Conservation (phyloP, 352 stramenopile genomes). For the Globisporangium paroecandrum region DNA sequence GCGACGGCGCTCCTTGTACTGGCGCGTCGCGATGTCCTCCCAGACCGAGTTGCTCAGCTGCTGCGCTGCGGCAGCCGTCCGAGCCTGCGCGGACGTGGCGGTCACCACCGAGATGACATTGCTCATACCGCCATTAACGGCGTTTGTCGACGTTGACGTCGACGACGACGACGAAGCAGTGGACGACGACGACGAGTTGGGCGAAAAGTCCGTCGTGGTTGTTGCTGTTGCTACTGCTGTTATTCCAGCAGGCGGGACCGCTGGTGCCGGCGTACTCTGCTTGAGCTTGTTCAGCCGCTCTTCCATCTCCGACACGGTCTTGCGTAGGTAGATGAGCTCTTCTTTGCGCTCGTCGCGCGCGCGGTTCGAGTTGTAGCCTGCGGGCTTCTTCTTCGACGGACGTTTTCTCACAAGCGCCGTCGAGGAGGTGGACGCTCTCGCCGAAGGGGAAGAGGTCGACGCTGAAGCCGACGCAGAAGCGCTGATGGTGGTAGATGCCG, state of each 20-base stretch:
- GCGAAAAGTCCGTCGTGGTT: not conserved
- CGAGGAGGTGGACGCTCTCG: conserved; percentile 18
- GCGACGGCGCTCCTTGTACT: conserved; percentile 46
- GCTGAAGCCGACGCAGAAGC: conserved; percentile 7
- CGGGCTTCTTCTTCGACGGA: conserved; percentile 31
- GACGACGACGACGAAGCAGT: not conserved
- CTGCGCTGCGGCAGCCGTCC: conserved; percentile 17
- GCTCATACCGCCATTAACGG: not conserved
- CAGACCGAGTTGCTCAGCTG: conserved; percentile 39
- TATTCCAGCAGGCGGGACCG: not conserved
- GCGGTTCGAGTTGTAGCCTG: conserved; percentile 47
- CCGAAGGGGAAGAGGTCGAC: conserved; percentile 9
- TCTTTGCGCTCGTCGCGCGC: conserved; percentile 60
- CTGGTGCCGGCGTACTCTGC: conserved; percentile 9
- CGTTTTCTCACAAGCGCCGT: conserved; percentile 30
- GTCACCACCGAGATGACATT: not conserved
- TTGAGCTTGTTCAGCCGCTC: conserved; percentile 26
- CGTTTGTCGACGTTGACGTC: not conserved
- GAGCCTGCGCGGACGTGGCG: conserved; percentile 19
- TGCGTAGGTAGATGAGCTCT: conserved; percentile 64
- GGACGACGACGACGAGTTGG: conserved; percentile 9
- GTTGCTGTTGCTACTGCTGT: not conserved
- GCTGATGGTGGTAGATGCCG: not conserved
- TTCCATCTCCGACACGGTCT: conserved; percentile 54
- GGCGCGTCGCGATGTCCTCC: conserved; percentile 46